Evolutionary conservation across 2,329 filamentous ascomycete genomes (phyloP).

Genomic region (Diaporthe vaccinii): DNA sequence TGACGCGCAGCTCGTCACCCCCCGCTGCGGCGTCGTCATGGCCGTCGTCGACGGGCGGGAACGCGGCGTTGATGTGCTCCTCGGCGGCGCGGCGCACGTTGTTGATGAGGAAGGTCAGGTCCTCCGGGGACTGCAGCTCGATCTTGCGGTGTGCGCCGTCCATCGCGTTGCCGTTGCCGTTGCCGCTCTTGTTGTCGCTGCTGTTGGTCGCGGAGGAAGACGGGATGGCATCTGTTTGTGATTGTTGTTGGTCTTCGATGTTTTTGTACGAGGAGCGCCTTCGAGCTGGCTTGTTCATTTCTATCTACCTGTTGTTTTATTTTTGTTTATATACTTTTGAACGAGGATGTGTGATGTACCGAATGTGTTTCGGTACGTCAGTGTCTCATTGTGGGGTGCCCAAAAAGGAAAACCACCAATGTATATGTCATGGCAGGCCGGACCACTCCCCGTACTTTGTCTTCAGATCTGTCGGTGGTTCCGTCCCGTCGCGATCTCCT

Average conservation of each 20-base stretch:
- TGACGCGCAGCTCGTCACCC: constrained; percentile 69
- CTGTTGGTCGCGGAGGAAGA: constrained; percentile 12
- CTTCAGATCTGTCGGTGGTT: background rate
- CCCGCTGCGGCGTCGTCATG: constrained; percentile 48
- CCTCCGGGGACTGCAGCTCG: constrained; percentile 82
- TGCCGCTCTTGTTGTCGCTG: constrained; percentile 1
- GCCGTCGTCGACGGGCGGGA: constrained; percentile 74
- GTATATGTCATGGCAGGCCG: background rate
- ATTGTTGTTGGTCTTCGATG: constrained; percentile 18
- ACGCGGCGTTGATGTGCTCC: constrained; percentile 75
- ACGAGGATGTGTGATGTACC: constrained; percentile 1
- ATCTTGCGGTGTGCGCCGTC: constrained; percentile 76
- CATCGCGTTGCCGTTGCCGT: constrained; percentile 46
- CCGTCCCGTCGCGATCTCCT: background rate
- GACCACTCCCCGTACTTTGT: background rate
- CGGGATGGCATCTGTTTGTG: background rate
- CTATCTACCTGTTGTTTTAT: background rate
- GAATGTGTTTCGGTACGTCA: background rate
- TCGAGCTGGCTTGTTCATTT: constrained; percentile 41
- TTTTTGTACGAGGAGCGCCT: constrained; percentile 41
- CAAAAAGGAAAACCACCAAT: background rate
- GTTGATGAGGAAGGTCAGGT: constrained; percentile 77
- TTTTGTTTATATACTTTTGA: constrained; percentile 6
- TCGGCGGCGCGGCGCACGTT: constrained; percentile 78
- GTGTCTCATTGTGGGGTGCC: constrained; percentile 9